These are phyloP conservation scores for Rubus parviflorus DNA, from an alignment of 306 rosid species.

Conservation along the genomic window DNA sequence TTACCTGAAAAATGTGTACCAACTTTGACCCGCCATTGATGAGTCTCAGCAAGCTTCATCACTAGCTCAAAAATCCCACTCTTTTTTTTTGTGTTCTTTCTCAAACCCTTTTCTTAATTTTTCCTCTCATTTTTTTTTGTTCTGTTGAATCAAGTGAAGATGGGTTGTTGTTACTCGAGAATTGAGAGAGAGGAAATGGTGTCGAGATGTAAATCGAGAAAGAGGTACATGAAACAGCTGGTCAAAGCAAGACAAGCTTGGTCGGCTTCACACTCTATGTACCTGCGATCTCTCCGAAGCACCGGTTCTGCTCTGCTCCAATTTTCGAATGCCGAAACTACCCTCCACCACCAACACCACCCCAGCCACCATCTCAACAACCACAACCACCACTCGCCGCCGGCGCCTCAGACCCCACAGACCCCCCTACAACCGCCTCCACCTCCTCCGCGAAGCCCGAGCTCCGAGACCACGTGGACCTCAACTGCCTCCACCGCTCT, in stretches of 20 bases:
- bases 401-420: constrained; percentile 41
- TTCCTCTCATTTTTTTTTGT: not conserved
- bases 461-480: constrained; percentile 73
- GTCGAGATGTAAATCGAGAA: constrained; percentile 69
- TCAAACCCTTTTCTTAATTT: not conserved
- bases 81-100: not conserved
- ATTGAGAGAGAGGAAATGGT: constrained; percentile 79
- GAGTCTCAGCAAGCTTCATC: not conserved
- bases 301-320: constrained; percentile 83
- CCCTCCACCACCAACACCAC: constrained; percentile 45
- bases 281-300: constrained; percentile 70
- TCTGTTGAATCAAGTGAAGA: not conserved
- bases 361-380: constrained; percentile 36
- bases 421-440: constrained; percentile 42
- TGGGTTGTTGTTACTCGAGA: constrained; percentile 84
- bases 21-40: constrained; percentile 11
- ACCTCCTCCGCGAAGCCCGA: constrained; percentile 65
- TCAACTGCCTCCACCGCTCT: constrained; percentile 65
- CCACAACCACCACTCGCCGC: constrained; percentile 42
- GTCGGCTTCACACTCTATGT: constrained; percentile 70
- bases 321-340: constrained; percentile 69
- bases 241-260: constrained; percentile 76
- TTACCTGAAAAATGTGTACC: not conserved
- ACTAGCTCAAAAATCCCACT: not conserved
- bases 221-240: constrained; percentile 77